Conservation (phyloP, 805 yeast species). For the Maudiozyma saulgeensis region DNA sequence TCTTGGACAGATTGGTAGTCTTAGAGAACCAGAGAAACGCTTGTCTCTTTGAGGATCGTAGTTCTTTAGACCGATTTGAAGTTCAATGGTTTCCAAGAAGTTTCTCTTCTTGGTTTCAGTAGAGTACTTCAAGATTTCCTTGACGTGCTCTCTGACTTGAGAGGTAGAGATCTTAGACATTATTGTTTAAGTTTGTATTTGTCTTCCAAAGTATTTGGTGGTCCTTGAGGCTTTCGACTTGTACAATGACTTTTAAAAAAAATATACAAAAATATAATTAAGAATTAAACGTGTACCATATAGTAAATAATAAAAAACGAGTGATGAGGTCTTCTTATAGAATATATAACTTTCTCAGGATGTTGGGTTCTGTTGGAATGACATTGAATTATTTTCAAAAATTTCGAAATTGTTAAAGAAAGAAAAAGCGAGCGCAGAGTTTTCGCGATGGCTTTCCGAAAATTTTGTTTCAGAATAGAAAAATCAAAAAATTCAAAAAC, state of each 20-base stretch:
- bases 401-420: too few species aligned
- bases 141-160: slow-evolving; percentile 95
- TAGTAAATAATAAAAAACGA: too few species aligned
- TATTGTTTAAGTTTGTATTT: slow-evolving; percentile 17
- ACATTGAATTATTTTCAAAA: too few species aligned
- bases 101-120: slow-evolving; percentile 98
- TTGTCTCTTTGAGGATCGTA: slow-evolving; percentile 99
- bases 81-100: slow-evolving; percentile 99
- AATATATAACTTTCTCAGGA: too few species aligned
- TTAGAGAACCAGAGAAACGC: slow-evolving; percentile 99
- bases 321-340: too few species aligned
- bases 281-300: not conserved
- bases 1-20: slow-evolving; percentile 98
- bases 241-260: slow-evolving; percentile 6
- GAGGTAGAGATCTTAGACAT: slow-evolving; percentile 87
- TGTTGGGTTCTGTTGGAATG: too few species aligned
- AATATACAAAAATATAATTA: not conserved
- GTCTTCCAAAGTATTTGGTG: slow-evolving; percentile 74
- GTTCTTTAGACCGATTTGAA: slow-evolving; percentile 99
- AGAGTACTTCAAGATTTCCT: slow-evolving; percentile 82
- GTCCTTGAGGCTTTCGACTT: slow-evolving; percentile 45
- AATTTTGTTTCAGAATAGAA: too few species aligned
- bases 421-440: too few species aligned
- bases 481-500: too few species aligned
- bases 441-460: too few species aligned